These are phyloP conservation scores for Phialophora verrucosa DNA, from an alignment of 2,329 filamentous ascomycete genomes.

Conservation along the genomic window DNA sequence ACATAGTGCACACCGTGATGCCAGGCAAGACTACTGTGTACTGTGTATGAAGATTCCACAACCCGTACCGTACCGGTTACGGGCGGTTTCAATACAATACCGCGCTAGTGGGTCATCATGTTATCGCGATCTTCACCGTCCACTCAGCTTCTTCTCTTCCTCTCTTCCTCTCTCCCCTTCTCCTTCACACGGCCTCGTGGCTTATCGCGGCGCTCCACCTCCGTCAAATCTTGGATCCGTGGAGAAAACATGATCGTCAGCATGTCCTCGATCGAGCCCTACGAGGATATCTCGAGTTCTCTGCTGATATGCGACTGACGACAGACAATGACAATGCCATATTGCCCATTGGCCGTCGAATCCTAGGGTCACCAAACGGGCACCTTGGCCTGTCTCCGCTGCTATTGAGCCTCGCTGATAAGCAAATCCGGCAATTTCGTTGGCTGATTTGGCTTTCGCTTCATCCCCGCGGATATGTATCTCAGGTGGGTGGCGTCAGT, in stretches of 20 bases:
- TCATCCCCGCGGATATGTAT: slow-evolving; percentile 28
- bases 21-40: neutral
- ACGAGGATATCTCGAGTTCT: neutral
- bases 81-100: slow-evolving; percentile 22
- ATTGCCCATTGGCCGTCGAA: slow-evolving; percentile 24
- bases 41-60: neutral
- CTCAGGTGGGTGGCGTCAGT: slow-evolving; percentile 23
- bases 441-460: slow-evolving; percentile 13
- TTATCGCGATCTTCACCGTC: slow-evolving; percentile 25
- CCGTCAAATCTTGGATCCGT: slow-evolving; percentile 14
- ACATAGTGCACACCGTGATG: neutral
- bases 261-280: neutral
- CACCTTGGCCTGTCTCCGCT: slow-evolving; percentile 10
- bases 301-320: slow-evolving; percentile 14
- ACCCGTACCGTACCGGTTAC: neutral
- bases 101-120: neutral
- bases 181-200: neutral
- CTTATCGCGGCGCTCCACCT: slow-evolving; percentile 26
- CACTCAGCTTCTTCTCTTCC: slow-evolving; percentile 15
- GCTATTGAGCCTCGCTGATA: slow-evolving; percentile 26
- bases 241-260: slow-evolving; percentile 28
- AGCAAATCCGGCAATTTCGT: slow-evolving; percentile 11
- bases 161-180: neutral
- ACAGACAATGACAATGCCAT: slow-evolving; percentile 27
- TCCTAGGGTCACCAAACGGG: neutral